Evolutionary conservation across 805 yeast genomes (phyloP), one percentile per base, ranked within the genome.

Genomic region (Kodamaea neixiangensis): DNA sequence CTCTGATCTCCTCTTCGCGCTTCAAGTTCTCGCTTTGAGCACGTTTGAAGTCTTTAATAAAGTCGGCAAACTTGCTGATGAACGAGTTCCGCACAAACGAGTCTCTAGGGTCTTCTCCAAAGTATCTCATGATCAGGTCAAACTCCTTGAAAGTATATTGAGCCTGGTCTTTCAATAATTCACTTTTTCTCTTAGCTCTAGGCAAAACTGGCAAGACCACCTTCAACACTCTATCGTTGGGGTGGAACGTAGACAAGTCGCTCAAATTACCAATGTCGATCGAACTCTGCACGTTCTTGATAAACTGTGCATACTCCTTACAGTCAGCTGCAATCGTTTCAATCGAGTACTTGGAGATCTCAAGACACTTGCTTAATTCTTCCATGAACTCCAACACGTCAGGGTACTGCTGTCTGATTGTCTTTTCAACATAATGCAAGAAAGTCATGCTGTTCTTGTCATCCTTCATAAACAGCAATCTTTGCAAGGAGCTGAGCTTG

Each of bases 401-500:
- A 1, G 91, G 86, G 61, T 84, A 87, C 53, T 83, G 81, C 1
- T 70, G 66, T 51, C 96, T 68, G n/a, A 86, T 69, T 14, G 85
- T 73, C 59, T 79, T 83, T 60, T 87, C 96, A 51, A 87, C 84
- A 57, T 85, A 87, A 61, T 87, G 93, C 58, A 87, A 72, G 57
- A 87, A 81, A 0, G 92, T 85, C 73, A 82, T 78, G 55, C 84
- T 81, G 60, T 85, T 86, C 54, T 82, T 82, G 44, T 77, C 81
- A 62, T 85, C 87, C 69, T 87, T 87, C 72, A 87, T 80, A 64
- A 86, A 87, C 33, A 83, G 80, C 54, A 87, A 73, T 62, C 90
- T 76, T 58, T 80, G 88, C 52, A 87, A 73, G 0, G 93, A 85
- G 41, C 84, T 78, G 51, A 87, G 71, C 58, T 80, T 85, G 66